phyloP scores from a whole-genome alignment of 306 rosid species.

The Rosa multiflora region DNA sequence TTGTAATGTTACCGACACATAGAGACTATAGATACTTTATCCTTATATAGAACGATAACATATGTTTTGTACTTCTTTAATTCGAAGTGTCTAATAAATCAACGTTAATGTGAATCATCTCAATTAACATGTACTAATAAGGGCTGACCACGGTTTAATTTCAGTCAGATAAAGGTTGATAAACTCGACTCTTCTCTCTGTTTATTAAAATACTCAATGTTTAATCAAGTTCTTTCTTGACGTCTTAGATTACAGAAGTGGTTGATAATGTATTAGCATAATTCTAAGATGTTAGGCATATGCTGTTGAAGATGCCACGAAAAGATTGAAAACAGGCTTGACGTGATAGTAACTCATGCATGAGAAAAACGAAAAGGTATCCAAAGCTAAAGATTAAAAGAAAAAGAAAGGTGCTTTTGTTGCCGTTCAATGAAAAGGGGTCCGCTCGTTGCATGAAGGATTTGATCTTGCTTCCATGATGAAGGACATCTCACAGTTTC shows the following conservation, averaged over 20 bases:
- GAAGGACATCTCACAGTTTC: neutral
- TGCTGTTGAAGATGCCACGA: conserved; percentile 47
- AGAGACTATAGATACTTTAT: neutral
- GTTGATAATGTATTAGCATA: neutral
- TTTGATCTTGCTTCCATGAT: neutral
- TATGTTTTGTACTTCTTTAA: neutral
- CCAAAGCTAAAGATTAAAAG: neutral
- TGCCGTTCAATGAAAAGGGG: neutral
- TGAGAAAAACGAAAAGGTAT: neutral
- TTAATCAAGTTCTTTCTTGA: no score
- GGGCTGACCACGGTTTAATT: no score
- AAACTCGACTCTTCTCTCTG: no score
- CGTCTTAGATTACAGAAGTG: no score
- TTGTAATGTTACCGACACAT: neutral
- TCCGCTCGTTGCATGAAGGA: neutral
- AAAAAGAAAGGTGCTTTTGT: neutral
- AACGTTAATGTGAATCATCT: neutral
- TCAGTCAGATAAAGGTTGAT: no score
- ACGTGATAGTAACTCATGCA: conserved; percentile 12
- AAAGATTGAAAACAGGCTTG: neutral
- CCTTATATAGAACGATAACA: neutral
- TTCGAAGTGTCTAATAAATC: neutral
- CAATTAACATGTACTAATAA: no score
- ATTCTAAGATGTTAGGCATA: conserved; percentile 32
- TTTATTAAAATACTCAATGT: no score